Evolutionary conservation across 768 basidiomycete species (phyloP).

Genomic region (Gloeostereum incarnatum): DNA sequence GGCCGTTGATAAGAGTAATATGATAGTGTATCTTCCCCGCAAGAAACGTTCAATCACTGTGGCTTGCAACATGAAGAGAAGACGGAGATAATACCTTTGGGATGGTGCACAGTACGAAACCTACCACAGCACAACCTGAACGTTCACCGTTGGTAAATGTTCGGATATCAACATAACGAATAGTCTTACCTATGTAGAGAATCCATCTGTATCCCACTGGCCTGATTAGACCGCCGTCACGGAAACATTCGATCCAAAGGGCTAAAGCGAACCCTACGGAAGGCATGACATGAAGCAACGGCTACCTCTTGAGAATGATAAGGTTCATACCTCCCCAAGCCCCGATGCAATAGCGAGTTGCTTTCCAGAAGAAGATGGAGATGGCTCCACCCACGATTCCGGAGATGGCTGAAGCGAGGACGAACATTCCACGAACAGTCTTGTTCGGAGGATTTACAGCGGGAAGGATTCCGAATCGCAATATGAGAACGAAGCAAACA

Average conservation of each 20-base stretch:
- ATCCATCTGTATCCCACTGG: constrained; percentile 83
- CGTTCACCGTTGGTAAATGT: constrained; percentile 13
- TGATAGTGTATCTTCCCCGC: constrained; percentile 65
- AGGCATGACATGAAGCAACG: constrained; percentile 3
- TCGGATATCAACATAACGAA: constrained; percentile 4
- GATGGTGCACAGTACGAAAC: constrained; percentile 79
- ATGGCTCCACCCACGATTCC: constrained; percentile 79
- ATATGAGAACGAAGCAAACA: constrained; percentile 79
- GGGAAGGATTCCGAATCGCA: constrained; percentile 81
- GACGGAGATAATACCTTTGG: constrained; percentile 39
- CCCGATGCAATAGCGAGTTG: constrained; percentile 67
- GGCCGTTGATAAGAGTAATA: constrained; percentile 80
- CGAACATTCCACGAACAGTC: constrained; percentile 83
- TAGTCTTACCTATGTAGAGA: constrained; percentile 64
- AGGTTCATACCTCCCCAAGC: constrained; percentile 23
- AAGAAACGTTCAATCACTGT: constrained; percentile 9
- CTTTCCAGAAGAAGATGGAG: constrained; percentile 91
- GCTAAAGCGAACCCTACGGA: constrained; percentile 67
- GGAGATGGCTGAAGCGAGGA: constrained; percentile 71
- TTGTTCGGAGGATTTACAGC: constrained; percentile 72
- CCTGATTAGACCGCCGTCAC: constrained; percentile 70
- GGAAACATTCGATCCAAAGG: constrained; percentile 83
- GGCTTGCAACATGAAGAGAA: no score
- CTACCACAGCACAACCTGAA: constrained; percentile 60
- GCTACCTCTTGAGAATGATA: background rate